These are phyloP conservation scores for Pseudocercospora pini-densiflorae DNA, from an alignment of 2,329 filamentous ascomycete genomes.

Conservation along the genomic window DNA sequence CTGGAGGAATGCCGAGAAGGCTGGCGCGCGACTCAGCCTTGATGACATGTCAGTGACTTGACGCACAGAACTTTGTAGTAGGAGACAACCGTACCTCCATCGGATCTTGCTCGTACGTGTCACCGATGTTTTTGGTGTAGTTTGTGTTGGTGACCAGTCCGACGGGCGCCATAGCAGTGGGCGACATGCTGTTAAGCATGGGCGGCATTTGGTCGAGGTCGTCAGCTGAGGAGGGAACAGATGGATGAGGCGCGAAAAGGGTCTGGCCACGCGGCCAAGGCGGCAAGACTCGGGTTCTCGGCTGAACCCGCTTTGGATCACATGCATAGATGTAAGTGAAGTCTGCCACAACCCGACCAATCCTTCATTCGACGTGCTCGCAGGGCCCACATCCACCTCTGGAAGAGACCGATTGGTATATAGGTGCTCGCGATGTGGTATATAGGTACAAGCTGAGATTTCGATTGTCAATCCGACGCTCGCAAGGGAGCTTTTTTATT, in stretches of 20 bases:
- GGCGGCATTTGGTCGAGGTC: too few relatives aligned
- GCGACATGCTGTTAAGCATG: too few relatives aligned
- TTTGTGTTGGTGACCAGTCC: too few relatives aligned
- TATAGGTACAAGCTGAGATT: not conserved
- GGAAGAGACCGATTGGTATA: not conserved
- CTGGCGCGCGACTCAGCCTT: too few relatives aligned
- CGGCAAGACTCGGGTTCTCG: not conserved
- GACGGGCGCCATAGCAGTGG: too few relatives aligned
- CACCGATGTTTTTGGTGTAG: too few relatives aligned
- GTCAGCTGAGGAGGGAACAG: too few relatives aligned
- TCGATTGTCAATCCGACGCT: not conserved
- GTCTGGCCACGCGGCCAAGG: not conserved
- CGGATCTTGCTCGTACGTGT: too few relatives aligned
- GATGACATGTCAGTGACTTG: too few relatives aligned
- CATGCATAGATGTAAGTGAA: not conserved
- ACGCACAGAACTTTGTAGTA: too few relatives aligned
- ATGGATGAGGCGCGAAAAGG: too few relatives aligned
- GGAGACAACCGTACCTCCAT: too few relatives aligned
- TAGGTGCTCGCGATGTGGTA: not conserved
- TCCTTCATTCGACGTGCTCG: not conserved
- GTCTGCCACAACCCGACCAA: not conserved
- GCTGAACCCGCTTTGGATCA: not conserved
- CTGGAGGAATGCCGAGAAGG: conserved; percentile 40
- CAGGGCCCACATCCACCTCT: not conserved
- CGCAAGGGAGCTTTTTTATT: not conserved